A percentile compares a stretch with the other conserved stretches of the same genome.
These are phyloP conservation scores for Cutaneotrichosporon spelunceum DNA, from an alignment of 1,284 basidiomycete genomes.

Conservation along the genomic window DNA sequence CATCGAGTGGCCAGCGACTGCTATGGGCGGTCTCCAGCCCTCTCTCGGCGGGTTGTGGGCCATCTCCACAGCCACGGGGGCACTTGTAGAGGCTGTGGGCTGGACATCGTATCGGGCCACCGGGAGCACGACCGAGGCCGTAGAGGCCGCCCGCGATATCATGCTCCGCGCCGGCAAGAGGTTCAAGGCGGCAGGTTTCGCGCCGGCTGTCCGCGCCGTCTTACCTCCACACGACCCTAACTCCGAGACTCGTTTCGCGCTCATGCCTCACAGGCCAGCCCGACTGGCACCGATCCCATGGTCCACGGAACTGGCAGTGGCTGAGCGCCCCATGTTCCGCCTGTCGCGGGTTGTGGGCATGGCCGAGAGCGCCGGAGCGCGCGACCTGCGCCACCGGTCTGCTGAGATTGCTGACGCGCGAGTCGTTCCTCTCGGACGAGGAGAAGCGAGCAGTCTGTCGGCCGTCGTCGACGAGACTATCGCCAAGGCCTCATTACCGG, in stretches of 20 bases:
- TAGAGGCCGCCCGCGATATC: slow-evolving; percentile 11
- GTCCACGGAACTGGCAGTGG: slow-evolving; percentile 10
- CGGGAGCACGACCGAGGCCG: background rate
- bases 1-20: slow-evolving; percentile 7
- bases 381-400: slow-evolving; percentile 9
- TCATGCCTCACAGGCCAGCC: slow-evolving; percentile 17
- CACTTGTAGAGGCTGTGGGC: slow-evolving; percentile 7
- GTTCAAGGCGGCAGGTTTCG: background rate
- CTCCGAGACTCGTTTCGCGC: slow-evolving; percentile 1
- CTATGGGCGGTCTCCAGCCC: slow-evolving; percentile 13
- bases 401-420: slow-evolving; percentile 5
- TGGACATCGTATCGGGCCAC: slow-evolving; percentile 7
- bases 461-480: background rate
- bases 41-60: slow-evolving; percentile 3
- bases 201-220: background rate
- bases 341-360: background rate
- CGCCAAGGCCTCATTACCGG: background rate
- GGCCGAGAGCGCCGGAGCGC: background rate
- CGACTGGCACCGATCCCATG: slow-evolving; percentile 14
- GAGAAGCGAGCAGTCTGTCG: background rate
- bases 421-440: background rate
- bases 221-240: background rate
- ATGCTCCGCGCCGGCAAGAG: background rate
- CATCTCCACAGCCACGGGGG: slow-evolving; percentile 9
- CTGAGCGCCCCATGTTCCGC: slow-evolving; percentile 18